Conservation (phyloP, 331 rosid genomes). For the Arachis monticola region DNA sequence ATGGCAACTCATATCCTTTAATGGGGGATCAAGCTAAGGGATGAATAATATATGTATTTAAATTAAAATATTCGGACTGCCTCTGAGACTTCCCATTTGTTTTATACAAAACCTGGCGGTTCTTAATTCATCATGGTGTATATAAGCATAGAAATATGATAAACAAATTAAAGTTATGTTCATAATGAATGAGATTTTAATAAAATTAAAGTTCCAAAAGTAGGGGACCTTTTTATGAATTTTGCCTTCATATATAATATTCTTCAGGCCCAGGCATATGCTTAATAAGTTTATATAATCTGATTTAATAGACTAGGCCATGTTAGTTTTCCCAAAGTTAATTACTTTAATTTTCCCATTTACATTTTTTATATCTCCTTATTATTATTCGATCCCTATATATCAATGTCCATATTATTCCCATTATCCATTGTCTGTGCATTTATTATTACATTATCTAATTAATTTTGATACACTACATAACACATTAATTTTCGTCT, state of each 20-base stretch:
- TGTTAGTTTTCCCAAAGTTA: neutral
- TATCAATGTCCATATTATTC: too few relatives aligned
- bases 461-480: too few relatives aligned
- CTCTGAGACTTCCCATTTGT: slow-evolving; percentile 12
- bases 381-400: too few relatives aligned
- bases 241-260: slow-evolving; percentile 19
- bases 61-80: slow-evolving; percentile 11
- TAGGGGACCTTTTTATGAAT: slow-evolving; percentile 34
- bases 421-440: too few relatives aligned
- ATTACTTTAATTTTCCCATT: neutral
- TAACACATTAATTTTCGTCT: too few relatives aligned
- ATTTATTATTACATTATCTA: too few relatives aligned
- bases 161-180: slow-evolving; percentile 15
- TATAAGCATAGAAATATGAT: slow-evolving; percentile 4
- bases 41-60: neutral
- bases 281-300: slow-evolving; percentile 21
- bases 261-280: slow-evolving; percentile 20
- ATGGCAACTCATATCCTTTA: slow-evolving; percentile 14
- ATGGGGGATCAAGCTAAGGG: slow-evolving; percentile 18
- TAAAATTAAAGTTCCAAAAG: slow-evolving; percentile 32
- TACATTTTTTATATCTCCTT: neutral
- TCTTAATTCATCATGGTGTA: slow-evolving; percentile 23
- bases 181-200: slow-evolving; percentile 18
- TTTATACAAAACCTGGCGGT: slow-evolving; percentile 11
- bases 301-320: neutral